Percentiles rank a stretch among this genome's conserved stretches.
Conservation (phyloP, 768 basidiomycete species). For the Tylopilus balloui region DNA sequence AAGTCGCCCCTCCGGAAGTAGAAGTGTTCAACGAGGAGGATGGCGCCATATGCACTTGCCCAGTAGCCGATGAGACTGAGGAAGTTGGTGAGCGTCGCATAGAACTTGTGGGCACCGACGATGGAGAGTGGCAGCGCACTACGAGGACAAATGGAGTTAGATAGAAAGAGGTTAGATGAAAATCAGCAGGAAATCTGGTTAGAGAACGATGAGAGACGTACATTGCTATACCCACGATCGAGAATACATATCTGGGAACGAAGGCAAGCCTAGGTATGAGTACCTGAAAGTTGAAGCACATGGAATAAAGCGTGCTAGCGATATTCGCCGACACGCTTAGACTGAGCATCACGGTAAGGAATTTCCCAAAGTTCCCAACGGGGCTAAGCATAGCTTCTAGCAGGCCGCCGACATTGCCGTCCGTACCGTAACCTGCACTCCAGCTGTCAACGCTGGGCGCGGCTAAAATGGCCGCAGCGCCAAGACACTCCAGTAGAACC, state of each 20-base stretch:
- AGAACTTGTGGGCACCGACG: constrained; percentile 64
- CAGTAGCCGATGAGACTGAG: constrained; percentile 68
- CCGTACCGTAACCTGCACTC: constrained; percentile 47
- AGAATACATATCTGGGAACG: constrained; percentile 69
- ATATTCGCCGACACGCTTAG: constrained; percentile 77
- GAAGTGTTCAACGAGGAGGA: constrained; percentile 64
- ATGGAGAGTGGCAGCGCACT: constrained; percentile 69
- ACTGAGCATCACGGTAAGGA: constrained; percentile 68
- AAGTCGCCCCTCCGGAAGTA: constrained; percentile 54
- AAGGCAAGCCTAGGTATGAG: constrained; percentile 52
- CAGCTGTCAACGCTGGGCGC: constrained; percentile 53
- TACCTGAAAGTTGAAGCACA: constrained; percentile 69
- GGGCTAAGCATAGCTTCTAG: constrained; percentile 59
- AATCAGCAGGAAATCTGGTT: constrained; percentile 4
- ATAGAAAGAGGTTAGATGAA: background rate
- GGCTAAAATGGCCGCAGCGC: constrained; percentile 62
- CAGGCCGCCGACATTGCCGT: constrained; percentile 60
- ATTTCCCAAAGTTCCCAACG: constrained; percentile 61
- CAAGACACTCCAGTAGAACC: constrained; percentile 50
- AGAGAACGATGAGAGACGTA: constrained; percentile 32
- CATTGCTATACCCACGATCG: constrained; percentile 62
- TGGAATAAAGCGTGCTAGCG: constrained; percentile 78
- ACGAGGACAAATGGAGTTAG: background rate
- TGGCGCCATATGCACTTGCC: constrained; percentile 52
- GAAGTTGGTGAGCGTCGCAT: constrained; percentile 57